Evolutionary conservation across 1,284 basidiomycete genomes (phyloP), one percentile per base, ranked within the genome.

Genomic region (Takashimella koratensis): DNA sequence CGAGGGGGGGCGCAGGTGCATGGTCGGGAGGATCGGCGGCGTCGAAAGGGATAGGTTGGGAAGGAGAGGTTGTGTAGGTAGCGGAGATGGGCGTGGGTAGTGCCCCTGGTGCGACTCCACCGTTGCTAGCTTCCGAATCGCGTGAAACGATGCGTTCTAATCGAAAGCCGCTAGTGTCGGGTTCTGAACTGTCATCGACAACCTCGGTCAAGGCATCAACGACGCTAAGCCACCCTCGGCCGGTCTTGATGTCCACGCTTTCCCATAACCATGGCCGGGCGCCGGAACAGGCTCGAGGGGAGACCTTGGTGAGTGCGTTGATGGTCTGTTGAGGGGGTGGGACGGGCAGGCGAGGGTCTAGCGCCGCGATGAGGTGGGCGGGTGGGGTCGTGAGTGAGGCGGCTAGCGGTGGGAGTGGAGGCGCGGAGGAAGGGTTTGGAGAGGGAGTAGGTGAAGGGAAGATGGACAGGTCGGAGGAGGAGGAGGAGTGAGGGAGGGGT

Each of bases 241-340:
- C 75, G 4, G 64, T 60, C 27, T 62, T 58, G 6, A 76, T 70
- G 42, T 71, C 68, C 21, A 76, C 70, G 45, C 74, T 62, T 53
- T 75, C 72, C 75, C 75, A 76, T 36, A 76, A 55, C 67, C 71
- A 73, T 19, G 72, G 73, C 39, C 73, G 56, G 12, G 68, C 67
- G 11, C 69, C 68, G 24, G 52, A 52, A 30, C 49, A 54, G 6
- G 56, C 56, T 8, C 49, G 49, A 30, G 56, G 52, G 1, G 60
- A 65, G 4, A 64, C 50, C 47, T 64, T 59, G 24, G 66, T 59
- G 13, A 65, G 41, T 3, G 56, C 45, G 3, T 65, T 58, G 49
- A 73, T 51, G 3, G 57, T 58, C 25, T 62, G 59, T 4, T 41
- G 12, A 1, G 62, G 62, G 3, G 58, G 46, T 1, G 65, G 67